Base-by-base conservation (phyloP, 108 stramenopile species). In the Cyclotella baltica region DNA sequence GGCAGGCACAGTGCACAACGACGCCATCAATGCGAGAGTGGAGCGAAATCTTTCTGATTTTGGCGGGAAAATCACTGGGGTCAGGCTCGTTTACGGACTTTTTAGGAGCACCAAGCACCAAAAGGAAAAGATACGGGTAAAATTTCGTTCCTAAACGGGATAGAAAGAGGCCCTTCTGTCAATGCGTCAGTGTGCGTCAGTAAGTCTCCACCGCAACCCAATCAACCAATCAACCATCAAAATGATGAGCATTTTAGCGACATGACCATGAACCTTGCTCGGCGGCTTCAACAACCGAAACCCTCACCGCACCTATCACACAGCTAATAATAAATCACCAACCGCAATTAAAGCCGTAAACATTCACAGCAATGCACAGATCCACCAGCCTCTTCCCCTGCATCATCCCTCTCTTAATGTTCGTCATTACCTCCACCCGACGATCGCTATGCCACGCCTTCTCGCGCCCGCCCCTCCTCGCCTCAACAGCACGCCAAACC, bases 351-450 rank as follows among this genome's bases (percentile, higher is more conserved):
- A 43, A 6, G 13, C 40, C 6, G 13, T 13, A 43, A 43, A 43
- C 40, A 43, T 43, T 11, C 6, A 43, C 10, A 43, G 40, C 40
- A 43, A 43, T 43, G 40, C 40, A 6, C 40, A 43, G 13, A 43
- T 43, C 40, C 40, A 43, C 6, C 40, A 6, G 53, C 10, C 53
- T 23, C n/a, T n/a, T n/a, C n/a, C 58, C 31, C 58, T 59, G 8
- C 28, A n/a, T 16, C 61, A 62, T 16, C 61, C 56, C 28, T 27
- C 56, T 48, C 2, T n/a, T 29, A 25, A 62, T 37, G 35, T 35
- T 62, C 61, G 16, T 62, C 61, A 18, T n/a, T 33, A 20, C 34
- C 61, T 11, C 16, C 61, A 35, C 61, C 61, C 33, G 61, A 62
- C 61, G 35, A 34, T 29, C 61, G 16, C 23, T 25, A 15, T 36